A percentile compares a stretch with the other conserved stretches of the same genome.
Conservation (phyloP, 805 yeast species). For the Ogataea zsoltii region DNA sequence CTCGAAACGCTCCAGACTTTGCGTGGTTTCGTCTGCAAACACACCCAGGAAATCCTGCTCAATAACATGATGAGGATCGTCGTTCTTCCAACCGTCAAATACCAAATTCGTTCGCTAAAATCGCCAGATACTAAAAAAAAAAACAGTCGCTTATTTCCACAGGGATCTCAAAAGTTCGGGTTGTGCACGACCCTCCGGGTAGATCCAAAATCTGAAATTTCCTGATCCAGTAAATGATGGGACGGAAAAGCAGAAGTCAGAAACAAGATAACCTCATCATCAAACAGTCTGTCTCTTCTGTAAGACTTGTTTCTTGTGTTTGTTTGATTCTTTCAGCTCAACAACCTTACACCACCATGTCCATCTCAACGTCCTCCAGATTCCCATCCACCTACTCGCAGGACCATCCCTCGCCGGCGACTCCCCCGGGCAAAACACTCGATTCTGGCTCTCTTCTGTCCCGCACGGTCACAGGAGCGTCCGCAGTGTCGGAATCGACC, state of each 20-base stretch:
- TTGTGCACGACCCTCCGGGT: background rate
- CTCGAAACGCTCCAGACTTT: too few relatives aligned
- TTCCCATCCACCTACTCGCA: background rate
- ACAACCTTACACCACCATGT: conserved; percentile 2
- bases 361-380: conserved; percentile 9
- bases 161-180: background rate
- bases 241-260: background rate
- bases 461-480: conserved; percentile 28
- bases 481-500: conserved; percentile 30
- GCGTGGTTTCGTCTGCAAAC: too few relatives aligned
- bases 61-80: too few relatives aligned
- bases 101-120: too few relatives aligned
- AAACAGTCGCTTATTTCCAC: background rate
- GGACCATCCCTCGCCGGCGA: background rate
- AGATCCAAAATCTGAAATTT: background rate
- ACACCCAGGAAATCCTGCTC: too few relatives aligned
- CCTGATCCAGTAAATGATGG: conserved; percentile 1
- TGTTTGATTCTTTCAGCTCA: background rate
- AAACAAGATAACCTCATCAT: too few relatives aligned
- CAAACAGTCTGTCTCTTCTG: too few relatives aligned
- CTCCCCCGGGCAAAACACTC: conserved; percentile 11
- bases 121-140: too few relatives aligned
- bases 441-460: conserved; percentile 17
- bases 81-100: too few relatives aligned
- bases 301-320: background rate